A percentile compares a stretch with the other conserved stretches of the same genome.
Evolutionary conservation across 2,329 filamentous ascomycete genomes (phyloP).

Genomic region (Blastomyces silverae): DNA sequence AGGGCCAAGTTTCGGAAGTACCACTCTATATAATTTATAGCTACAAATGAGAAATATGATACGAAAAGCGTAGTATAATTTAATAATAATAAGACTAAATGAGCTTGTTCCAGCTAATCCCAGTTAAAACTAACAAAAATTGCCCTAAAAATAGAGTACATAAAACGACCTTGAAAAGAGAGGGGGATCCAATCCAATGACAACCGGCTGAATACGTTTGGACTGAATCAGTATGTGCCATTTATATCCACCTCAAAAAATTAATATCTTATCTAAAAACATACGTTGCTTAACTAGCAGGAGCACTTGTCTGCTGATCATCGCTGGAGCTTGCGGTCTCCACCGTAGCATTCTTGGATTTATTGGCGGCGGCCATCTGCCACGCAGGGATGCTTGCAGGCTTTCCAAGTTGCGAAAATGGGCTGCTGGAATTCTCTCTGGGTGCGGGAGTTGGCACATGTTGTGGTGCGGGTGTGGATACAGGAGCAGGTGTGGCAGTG

Average conservation of each 20-base stretch:
- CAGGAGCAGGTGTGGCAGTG: slow-evolving; percentile 26
- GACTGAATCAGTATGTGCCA: neutral
- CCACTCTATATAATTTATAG: neutral
- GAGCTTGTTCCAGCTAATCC: neutral
- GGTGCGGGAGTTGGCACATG: slow-evolving; percentile 28
- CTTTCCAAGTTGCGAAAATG: slow-evolving; percentile 46
- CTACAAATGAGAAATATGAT: neutral
- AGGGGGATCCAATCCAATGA: neutral
- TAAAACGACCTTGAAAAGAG: neutral
- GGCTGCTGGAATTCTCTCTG: slow-evolving; percentile 34
- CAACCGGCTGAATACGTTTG: neutral
- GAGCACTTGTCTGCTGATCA: slow-evolving; percentile 28
- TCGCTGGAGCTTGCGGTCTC: slow-evolving; percentile 23
- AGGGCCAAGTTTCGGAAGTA: neutral
- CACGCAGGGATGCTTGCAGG: slow-evolving; percentile 68
- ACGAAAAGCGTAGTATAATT: slow-evolving; percentile 3
- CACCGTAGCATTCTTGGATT: slow-evolving; percentile 32
- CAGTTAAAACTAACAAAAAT: neutral
- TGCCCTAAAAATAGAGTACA: slow-evolving; percentile 6
- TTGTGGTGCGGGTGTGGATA: slow-evolving; percentile 24
- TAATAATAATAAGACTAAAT: neutral
- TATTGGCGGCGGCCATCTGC: slow-evolving; percentile 66
- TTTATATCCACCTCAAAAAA: slow-evolving; percentile 21
- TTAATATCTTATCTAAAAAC: slow-evolving; percentile 6
- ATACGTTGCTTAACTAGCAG: slow-evolving; percentile 27